Evolutionary conservation across 139 green algal genomes (phyloP).

Genomic region (Ulvella scutata): DNA sequence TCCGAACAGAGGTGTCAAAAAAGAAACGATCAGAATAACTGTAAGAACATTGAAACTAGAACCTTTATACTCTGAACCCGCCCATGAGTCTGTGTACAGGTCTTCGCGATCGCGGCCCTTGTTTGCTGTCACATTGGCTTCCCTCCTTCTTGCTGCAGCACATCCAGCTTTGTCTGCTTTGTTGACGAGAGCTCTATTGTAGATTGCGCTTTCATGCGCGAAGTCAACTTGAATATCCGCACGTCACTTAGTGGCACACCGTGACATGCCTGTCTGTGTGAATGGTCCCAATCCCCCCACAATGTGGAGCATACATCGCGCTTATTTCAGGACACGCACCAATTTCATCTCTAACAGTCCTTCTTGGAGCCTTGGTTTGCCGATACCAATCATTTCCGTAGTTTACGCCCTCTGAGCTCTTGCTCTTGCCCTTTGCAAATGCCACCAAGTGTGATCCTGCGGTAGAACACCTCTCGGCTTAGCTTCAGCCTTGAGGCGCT

Average conservation of each 20-base stretch:
- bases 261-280: too few relatives aligned
- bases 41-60: conserved; percentile 26
- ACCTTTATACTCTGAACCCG: conserved; percentile 41
- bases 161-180: background rate
- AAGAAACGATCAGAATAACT: conserved; percentile 17
- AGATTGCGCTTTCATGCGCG: too few relatives aligned
- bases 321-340: too few relatives aligned
- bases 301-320: too few relatives aligned
- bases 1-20: conserved; percentile 32
- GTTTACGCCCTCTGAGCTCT: too few relatives aligned
- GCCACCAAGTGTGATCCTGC: background rate
- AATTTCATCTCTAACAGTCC: background rate
- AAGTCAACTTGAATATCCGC: too few relatives aligned
- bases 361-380: background rate
- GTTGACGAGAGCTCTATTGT: too few relatives aligned
- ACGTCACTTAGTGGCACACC: too few relatives aligned
- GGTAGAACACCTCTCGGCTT: background rate
- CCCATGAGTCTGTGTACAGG: conserved; percentile 54
- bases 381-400: background rate
- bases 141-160: conserved; percentile 24
- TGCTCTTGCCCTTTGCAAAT: background rate
- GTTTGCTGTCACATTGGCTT: conserved; percentile 31
- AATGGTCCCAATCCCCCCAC: too few relatives aligned
- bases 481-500: too few relatives aligned
- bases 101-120: conserved; percentile 42